phyloP scores from a whole-genome alignment of 805 yeast genomes.

The Peterozyma xylosa region DNA sequence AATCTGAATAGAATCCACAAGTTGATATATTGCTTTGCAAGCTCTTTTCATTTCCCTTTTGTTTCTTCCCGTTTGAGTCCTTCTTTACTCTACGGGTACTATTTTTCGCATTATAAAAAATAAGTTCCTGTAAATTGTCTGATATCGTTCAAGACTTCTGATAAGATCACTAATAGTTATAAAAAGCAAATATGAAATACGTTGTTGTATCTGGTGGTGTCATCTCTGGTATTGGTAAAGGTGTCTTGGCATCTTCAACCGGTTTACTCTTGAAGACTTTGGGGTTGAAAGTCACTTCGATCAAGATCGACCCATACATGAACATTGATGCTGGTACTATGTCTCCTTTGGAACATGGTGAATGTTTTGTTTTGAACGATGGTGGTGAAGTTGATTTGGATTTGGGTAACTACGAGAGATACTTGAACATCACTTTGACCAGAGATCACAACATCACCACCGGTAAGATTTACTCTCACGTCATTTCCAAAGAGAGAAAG shows the following conservation, averaged over 20 bases:
- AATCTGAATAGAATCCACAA: too few relatives aligned
- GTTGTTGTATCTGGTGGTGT: constrained; percentile 99
- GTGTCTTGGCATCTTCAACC: constrained; percentile 95
- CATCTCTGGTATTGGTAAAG: constrained; percentile 98
- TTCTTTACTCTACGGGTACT: neutral
- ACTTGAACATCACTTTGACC: constrained; percentile 87
- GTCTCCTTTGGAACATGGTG: constrained; percentile 99
- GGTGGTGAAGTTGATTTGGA: constrained; percentile 99
- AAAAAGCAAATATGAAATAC: constrained; percentile 68
- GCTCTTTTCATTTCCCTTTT: constrained; percentile 4
- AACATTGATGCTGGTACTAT: constrained; percentile 99
- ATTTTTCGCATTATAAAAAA: neutral
- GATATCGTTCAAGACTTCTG: neutral
- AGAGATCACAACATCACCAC: constrained; percentile 96
- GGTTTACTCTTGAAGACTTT: constrained; percentile 90
- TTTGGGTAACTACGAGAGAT: constrained; percentile 96
- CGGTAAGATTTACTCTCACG: constrained; percentile 92
- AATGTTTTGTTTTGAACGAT: constrained; percentile 94
- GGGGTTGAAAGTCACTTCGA: constrained; percentile 93
- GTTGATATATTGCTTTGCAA: too few relatives aligned
- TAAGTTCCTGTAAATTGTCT: neutral
- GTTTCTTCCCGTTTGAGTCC: constrained; percentile 7
- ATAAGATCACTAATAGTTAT: neutral
- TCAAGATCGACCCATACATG: constrained; percentile 98
- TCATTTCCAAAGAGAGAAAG: constrained; percentile 87